Conservation (phyloP, 495 filamentous ascomycete species). For the Aspergillus ellipticus region DNA sequence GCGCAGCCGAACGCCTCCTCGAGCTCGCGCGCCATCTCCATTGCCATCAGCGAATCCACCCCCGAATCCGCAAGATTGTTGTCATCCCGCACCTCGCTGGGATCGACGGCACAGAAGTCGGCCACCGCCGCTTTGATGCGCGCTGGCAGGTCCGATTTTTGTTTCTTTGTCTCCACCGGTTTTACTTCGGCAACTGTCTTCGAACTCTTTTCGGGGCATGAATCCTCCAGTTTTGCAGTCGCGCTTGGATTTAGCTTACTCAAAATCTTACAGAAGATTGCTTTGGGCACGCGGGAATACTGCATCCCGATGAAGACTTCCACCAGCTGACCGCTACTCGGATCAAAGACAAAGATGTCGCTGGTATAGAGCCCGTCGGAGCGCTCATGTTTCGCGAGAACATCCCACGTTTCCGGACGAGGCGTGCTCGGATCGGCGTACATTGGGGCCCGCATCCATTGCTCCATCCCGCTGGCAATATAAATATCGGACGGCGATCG, state of each 20-base stretch:
- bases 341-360: conserved; percentile 53
- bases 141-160: conserved; percentile 4
- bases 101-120: conserved; percentile 41
- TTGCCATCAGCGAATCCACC: conserved; percentile 54
- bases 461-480: conserved; percentile 45
- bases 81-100: conserved; percentile 35
- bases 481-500: conserved; percentile 37
- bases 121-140: conserved; percentile 16
- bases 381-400: conserved; percentile 37
- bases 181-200: neutral
- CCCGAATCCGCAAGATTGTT: conserved; percentile 44
- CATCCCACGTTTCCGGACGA: conserved; percentile 39
- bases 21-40: conserved; percentile 52
- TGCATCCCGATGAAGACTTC: conserved; percentile 51
- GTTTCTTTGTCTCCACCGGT: neutral
- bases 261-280: conserved; percentile 37
- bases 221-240: neutral
- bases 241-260: conserved; percentile 5
- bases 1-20: conserved; percentile 41
- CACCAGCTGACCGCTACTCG: conserved; percentile 31
- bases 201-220: neutral
- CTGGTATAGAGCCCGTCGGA: conserved; percentile 36
- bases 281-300: conserved; percentile 42
- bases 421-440: conserved; percentile 13
- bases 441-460: conserved; percentile 43